Percentiles rank a stretch among this genome's conserved stretches.
Evolutionary conservation across 768 basidiomycete species (phyloP).

Genomic region (Mrakia blollopis): DNA sequence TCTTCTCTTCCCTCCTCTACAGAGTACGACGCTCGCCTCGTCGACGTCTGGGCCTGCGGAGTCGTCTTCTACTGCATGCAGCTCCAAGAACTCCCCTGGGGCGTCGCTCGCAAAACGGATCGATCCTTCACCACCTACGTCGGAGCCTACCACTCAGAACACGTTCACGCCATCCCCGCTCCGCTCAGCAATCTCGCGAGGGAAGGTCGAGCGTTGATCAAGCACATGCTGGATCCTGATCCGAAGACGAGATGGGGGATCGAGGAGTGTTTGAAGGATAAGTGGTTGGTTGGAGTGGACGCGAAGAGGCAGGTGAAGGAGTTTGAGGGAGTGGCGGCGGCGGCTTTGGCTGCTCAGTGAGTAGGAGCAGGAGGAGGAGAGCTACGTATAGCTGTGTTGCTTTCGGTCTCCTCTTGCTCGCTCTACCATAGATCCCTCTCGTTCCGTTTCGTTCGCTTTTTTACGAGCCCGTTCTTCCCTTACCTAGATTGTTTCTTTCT

Average conservation of each 20-base stretch:
- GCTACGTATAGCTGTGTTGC: not conserved
- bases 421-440: not conserved
- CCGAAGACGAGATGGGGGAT: constrained; percentile 69
- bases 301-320: constrained; percentile 17
- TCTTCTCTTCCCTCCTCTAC: constrained; percentile 33
- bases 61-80: constrained; percentile 97
- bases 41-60: constrained; percentile 96
- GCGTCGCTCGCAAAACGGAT: constrained; percentile 80
- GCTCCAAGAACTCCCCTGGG: constrained; percentile 97
- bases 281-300: constrained; percentile 56
- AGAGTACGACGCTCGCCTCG: constrained; percentile 96
- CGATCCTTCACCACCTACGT: constrained; percentile 73
- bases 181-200: constrained; percentile 27
- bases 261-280: constrained; percentile 70
- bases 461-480: not conserved
- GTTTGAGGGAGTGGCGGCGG: not conserved
- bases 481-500: not conserved
- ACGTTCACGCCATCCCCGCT: constrained; percentile 49
- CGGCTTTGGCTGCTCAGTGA: not conserved
- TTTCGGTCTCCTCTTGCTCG: too few relatives aligned
- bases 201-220: constrained; percentile 37
- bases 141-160: constrained; percentile 48
- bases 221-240: constrained; percentile 94
- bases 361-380: too few relatives aligned
- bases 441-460: not conserved